Conservation (phyloP, 2,329 filamentous ascomycete genomes). For the Cadophora luteo-olivacea region DNA sequence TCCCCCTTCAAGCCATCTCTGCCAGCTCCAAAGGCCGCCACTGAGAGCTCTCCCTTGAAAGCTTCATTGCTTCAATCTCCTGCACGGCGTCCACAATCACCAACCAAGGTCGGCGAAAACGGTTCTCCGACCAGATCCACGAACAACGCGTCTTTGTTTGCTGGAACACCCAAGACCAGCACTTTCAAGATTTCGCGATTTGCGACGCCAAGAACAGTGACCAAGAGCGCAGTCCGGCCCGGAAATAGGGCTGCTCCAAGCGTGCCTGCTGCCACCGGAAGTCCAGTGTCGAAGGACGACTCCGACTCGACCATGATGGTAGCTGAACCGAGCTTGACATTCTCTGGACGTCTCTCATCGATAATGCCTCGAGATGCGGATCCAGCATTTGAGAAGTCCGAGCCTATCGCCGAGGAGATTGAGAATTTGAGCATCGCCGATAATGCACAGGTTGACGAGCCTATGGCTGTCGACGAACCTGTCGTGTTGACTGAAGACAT, state of each 20-base stretch:
- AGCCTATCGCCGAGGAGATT: conserved; percentile 31
- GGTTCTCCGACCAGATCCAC: conserved; percentile 41
- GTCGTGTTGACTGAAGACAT: conserved; percentile 26
- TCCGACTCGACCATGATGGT: conserved; percentile 9
- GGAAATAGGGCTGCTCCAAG: conserved; percentile 36
- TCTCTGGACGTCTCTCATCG: conserved; percentile 49
- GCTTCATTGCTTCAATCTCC: conserved; percentile 45
- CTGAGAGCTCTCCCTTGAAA: conserved; percentile 36
- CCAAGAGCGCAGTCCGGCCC: conserved; percentile 36
- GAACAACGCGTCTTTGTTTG: conserved; percentile 29
- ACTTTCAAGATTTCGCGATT: conserved; percentile 44
- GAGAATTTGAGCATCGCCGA: conserved; percentile 10
- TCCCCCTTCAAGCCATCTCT: conserved; percentile 43
- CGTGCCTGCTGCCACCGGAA: conserved; percentile 20
- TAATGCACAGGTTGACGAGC: conserved; percentile 19
- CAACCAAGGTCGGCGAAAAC: conserved; percentile 41
- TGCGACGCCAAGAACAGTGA: conserved; percentile 41
- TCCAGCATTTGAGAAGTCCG: conserved; percentile 30
- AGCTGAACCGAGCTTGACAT: conserved; percentile 37
- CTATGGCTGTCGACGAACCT: conserved; percentile 31
- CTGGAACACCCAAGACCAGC: conserved; percentile 39
- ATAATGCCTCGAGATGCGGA: conserved; percentile 48
- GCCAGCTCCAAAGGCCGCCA: conserved; percentile 33
- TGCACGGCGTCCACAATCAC: conserved; percentile 43
- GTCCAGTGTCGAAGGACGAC: conserved; percentile 18